Evolutionary conservation across 371 early-diverging fungal species (phyloP).

Genomic region (Capniomyces stellatus): DNA sequence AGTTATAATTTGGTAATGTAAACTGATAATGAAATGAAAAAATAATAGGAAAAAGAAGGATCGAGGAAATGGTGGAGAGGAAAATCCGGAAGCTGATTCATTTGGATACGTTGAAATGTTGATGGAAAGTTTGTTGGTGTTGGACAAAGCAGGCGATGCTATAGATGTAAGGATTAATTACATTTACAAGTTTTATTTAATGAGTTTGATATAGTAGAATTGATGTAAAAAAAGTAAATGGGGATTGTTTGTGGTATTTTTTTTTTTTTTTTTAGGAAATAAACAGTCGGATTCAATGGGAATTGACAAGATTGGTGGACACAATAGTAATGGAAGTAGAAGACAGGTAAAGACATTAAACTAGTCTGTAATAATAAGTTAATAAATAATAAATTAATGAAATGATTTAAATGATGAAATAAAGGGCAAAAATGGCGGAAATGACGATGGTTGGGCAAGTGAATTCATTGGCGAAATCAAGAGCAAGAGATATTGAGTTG

Average conservation of each 20-base stretch:
- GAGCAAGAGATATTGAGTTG: conserved; percentile 37
- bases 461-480: conserved; percentile 3
- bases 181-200: too few relatives aligned
- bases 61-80: conserved; percentile 16
- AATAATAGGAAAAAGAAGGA: conserved; percentile 4
- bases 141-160: conserved; percentile 61
- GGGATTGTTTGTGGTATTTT: too few relatives aligned
- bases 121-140: conserved; percentile 54
- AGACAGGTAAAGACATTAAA: conserved; percentile 34
- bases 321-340: conserved; percentile 71
- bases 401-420: not conserved
- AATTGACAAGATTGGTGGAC: conserved; percentile 74
- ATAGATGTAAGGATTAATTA: conserved; percentile 33
- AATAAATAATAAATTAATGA: too few relatives aligned
- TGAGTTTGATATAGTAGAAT: too few relatives aligned
- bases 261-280: conserved; percentile 8
- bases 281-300: conserved; percentile 20
- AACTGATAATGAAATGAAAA: too few relatives aligned
- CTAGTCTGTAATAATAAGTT: too few relatives aligned
- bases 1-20: too few relatives aligned
- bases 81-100: conserved; percentile 77
- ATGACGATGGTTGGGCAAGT: not conserved
- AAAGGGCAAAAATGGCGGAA: not conserved
- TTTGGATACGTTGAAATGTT: conserved; percentile 73
- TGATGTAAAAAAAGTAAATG: too few relatives aligned